These are phyloP conservation scores for Epichloe scottii DNA, from an alignment of 2,329 filamentous ascomycete species.

Conservation along the genomic window DNA sequence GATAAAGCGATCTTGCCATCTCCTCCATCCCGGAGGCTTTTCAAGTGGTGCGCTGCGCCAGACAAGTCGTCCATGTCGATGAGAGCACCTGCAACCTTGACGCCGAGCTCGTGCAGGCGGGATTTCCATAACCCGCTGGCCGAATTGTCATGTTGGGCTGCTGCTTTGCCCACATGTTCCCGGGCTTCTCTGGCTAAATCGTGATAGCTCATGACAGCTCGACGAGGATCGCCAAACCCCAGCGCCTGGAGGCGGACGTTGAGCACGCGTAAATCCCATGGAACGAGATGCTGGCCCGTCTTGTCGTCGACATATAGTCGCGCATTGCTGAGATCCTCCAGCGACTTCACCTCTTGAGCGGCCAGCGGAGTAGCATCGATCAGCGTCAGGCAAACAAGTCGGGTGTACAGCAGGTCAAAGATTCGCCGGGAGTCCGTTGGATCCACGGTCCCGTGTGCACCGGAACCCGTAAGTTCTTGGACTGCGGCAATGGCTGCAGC, in stretches of 20 bases:
- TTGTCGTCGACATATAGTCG: conserved; percentile 43
- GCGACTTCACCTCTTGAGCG: conserved; percentile 50
- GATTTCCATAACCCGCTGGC: conserved; percentile 55
- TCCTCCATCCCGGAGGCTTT: conserved; percentile 35
- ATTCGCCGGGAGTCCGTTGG: conserved; percentile 52
- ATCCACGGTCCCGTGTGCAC: conserved; percentile 28
- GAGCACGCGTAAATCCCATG: conserved; percentile 77
- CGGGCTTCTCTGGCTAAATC: conserved; percentile 74
- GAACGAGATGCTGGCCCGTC: conserved; percentile 54
- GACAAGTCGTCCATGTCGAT: conserved; percentile 82
- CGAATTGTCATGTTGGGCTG: conserved; percentile 32
- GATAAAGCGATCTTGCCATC: conserved; percentile 32
- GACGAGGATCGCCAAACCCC: conserved; percentile 70
- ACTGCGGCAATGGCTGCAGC: conserved; percentile 59
- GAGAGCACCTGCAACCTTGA: conserved; percentile 51
- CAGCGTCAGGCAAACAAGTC: conserved; percentile 70
- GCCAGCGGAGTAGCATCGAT: conserved; percentile 61
- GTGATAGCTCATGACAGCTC: conserved; percentile 82
- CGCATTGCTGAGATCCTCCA: conserved; percentile 47
- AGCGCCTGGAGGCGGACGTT: conserved; percentile 75
- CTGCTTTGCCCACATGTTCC: conserved; percentile 38
- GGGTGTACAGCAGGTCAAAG: conserved; percentile 66
- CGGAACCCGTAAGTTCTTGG: conserved; percentile 42
- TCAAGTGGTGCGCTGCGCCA: conserved; percentile 63
- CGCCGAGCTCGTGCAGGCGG: conserved; percentile 62